Conservation (phyloP, 75 land plant species). For the Cryptomeria japonica region DNA sequence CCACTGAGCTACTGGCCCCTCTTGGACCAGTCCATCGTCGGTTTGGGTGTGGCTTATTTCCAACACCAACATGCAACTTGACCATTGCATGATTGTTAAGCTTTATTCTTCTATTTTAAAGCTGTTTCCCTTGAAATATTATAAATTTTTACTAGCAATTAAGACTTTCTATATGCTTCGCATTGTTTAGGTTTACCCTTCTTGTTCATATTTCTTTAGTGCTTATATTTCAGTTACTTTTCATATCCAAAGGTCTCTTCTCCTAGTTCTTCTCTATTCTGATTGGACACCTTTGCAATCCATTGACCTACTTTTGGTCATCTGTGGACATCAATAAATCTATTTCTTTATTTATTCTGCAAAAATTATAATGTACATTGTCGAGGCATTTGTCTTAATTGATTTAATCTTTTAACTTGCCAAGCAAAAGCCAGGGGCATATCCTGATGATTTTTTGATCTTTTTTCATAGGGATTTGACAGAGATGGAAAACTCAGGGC, state of each 20-base stretch:
- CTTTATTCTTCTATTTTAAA: background rate
- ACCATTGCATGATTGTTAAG: background rate
- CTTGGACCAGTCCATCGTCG: too few relatives aligned
- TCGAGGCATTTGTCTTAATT: background rate
- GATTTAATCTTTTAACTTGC: background rate
- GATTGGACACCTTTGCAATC: background rate
- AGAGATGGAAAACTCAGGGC: slow-evolving; percentile 86
- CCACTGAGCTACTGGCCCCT: too few relatives aligned
- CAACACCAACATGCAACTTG: too few relatives aligned
- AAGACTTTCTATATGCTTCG: background rate
- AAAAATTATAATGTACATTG: background rate
- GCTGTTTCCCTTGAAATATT: background rate
- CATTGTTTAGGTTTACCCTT: background rate
- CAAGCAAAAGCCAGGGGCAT: background rate
- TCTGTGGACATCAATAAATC: background rate
- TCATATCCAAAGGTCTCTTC: background rate
- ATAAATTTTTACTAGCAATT: background rate
- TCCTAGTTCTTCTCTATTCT: background rate
- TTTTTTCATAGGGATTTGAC: slow-evolving; percentile 79
- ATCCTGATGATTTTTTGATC: background rate
- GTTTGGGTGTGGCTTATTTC: too few relatives aligned
- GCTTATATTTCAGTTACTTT: background rate
- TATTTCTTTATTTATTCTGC: background rate
- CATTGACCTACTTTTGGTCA: background rate
- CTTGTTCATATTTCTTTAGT: background rate